A percentile compares a stretch with the other conserved stretches of the same genome.
These are phyloP conservation scores for Crithidia thermophila DNA, from an alignment of 208 protist species.

Conservation along the genomic window DNA sequence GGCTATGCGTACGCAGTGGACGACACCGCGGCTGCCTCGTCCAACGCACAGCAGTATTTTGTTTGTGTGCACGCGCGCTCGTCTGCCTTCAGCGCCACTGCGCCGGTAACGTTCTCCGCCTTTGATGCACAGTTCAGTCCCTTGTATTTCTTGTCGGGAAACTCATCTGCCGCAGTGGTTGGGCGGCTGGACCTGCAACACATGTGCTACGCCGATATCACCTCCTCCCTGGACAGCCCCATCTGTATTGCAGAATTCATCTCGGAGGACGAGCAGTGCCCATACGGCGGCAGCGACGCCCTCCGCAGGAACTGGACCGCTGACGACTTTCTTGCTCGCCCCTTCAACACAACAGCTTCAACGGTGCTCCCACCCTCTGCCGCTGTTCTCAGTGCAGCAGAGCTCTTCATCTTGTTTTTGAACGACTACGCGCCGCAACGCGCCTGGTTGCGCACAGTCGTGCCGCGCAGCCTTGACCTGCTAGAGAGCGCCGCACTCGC, in stretches of 20 bases:
- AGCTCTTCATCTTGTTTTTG: conserved; percentile 23
- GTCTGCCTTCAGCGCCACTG: neutral
- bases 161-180: neutral
- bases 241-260: neutral
- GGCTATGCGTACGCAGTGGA: conserved; percentile 19
- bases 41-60: neutral
- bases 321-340: neutral
- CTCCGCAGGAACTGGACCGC: conserved; percentile 21
- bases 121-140: conserved; percentile 32
- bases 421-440: conserved; percentile 35
- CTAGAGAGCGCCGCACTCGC: conserved; percentile 12
- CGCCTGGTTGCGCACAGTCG: conserved; percentile 28
- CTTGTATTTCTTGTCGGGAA: conserved; percentile 5
- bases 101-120: conserved; percentile 29
- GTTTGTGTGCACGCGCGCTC: conserved; percentile 27
- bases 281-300: conserved; percentile 4
- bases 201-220: conserved; percentile 13
- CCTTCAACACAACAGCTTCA: neutral
- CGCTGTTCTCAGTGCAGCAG: conserved; percentile 9
- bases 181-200: conserved; percentile 18
- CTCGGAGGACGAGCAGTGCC: conserved; percentile 15
- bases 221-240: neutral
- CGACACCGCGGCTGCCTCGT: neutral
- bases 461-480: conserved; percentile 21
- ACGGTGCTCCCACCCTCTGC: no score